phyloP scores from a whole-genome alignment of 2,329 filamentous ascomycete genomes.

The Ceratocystis albifundus region DNA sequence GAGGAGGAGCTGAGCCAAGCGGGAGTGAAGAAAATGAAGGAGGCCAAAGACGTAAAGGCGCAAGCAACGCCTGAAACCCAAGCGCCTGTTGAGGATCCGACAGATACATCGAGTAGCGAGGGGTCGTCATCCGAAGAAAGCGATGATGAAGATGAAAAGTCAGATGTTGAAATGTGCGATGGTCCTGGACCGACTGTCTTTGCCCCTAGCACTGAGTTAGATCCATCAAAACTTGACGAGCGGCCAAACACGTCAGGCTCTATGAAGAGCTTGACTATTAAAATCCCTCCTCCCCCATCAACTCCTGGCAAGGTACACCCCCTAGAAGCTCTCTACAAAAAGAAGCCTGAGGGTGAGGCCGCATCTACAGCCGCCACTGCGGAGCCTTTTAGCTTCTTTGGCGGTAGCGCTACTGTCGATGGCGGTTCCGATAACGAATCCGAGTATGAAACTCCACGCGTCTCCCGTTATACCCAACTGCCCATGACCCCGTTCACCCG shows the following conservation, averaged over 20 bases:
- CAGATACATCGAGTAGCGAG: slow-evolving; percentile 25
- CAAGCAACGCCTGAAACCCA: slow-evolving; percentile 17
- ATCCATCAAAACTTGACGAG: slow-evolving; percentile 22
- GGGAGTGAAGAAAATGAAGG: slow-evolving; percentile 23
- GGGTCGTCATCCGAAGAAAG: slow-evolving; percentile 26
- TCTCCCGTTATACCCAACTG: slow-evolving; percentile 29
- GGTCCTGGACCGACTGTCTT: slow-evolving; percentile 5
- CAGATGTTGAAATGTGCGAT: slow-evolving; percentile 2
- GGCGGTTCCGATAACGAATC: slow-evolving; percentile 36
- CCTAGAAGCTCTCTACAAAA: slow-evolving; percentile 85
- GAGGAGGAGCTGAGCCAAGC: slow-evolving; percentile 12
- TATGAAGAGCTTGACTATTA: slow-evolving; percentile 42
- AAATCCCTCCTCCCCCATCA: slow-evolving; percentile 40
- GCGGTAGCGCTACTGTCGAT: slow-evolving; percentile 38
- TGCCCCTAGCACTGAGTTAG: slow-evolving; percentile 14
- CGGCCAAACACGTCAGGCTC: slow-evolving; percentile 41
- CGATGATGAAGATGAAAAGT: neutral
- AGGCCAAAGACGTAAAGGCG: neutral
- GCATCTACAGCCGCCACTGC: slow-evolving; percentile 29
- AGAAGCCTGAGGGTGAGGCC: slow-evolving; percentile 30
- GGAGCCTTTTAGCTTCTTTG: slow-evolving; percentile 70
- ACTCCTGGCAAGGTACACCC: slow-evolving; percentile 58
- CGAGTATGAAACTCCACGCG: slow-evolving; percentile 25
- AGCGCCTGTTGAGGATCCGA: slow-evolving; percentile 19
- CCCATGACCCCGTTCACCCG: slow-evolving; percentile 78